phyloP scores from a whole-genome alignment of 441 rosid genomes.

The Brassica balearica region DNA sequence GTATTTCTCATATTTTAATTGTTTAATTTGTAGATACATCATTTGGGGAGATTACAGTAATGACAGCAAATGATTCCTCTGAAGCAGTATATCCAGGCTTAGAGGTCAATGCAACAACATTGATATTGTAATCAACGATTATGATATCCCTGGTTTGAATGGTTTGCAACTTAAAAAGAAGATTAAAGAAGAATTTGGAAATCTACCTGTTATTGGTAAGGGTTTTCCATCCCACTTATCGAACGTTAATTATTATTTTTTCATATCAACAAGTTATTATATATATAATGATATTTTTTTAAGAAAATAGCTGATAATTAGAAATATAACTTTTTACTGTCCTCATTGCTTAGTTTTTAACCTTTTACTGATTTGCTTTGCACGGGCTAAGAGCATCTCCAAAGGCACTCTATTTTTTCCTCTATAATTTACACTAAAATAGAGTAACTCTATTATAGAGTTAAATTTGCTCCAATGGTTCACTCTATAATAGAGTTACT shows the following conservation, averaged over 20 bases:
- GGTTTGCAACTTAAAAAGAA: conserved; percentile 17
- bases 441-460: too few relatives aligned
- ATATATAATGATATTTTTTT: background rate
- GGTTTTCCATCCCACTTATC: background rate
- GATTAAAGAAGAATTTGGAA: conserved; percentile 21
- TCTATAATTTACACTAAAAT: too few relatives aligned
- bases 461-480: too few relatives aligned
- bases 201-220: conserved; percentile 26
- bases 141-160: conserved; percentile 17
- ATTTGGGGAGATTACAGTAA: conserved; percentile 3
- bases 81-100: conserved; percentile 10
- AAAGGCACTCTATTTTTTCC: too few relatives aligned
- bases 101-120: conserved; percentile 24
- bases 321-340: too few relatives aligned
- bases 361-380: too few relatives aligned
- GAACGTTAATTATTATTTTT: background rate
- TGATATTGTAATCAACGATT: conserved; percentile 21
- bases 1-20: background rate
- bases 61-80: conserved; percentile 18
- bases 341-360: too few relatives aligned
- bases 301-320: background rate
- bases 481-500: too few relatives aligned
- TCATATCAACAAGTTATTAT: background rate
- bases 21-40: conserved; percentile 9
- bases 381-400: too few relatives aligned